Evolutionary conservation across 495 filamentous ascomycete species (phyloP), one percentile per base, ranked within the genome.

Genomic region (Penicillium daleae): DNA sequence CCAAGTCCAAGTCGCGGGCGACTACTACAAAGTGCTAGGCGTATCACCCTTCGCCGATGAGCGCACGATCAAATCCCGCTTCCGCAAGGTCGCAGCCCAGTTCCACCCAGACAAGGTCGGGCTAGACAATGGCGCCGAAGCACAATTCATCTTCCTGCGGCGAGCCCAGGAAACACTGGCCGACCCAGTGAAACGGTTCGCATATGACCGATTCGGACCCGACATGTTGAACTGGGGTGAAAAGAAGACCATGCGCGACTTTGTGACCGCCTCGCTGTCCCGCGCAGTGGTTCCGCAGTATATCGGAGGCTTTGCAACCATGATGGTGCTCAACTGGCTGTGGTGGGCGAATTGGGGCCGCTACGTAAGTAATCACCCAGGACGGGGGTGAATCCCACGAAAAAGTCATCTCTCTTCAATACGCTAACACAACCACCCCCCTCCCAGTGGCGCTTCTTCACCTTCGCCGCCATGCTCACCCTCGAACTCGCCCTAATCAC

Each of bases 181-280:
- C 0, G 87, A 97, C 70, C 88, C 92, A 3, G 87, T 86, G 6
- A 89, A 86, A 75, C 86, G 93, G 49, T 96, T 93, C 71, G 95
- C 92, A 3, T 99, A 99, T 74, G 93, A 98, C 66, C 86, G 93
- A 13, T 96, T 97, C 75, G 95, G 95, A 0, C 87, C 91, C 0
- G 86, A 89, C 21, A 82, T 92, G n/a, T 66, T 88, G 9, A 69
- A 71, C 26, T 94, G 91, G 87, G 81, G 85, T 55, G 80, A 89
- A 48, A 88, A 87, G 76, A 80, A 82, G 56, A 94, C 90, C 1
- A 76, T 90, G 53, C 83, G 84, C 24, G 94, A 97, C 60, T 97
- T 84, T 67, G 71, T 96, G n/a, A 67, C 81, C 44, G 76, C 80
- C 33, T 93, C 92, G 49, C 66, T 89, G 26, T 78, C 86, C 35